Base-by-base conservation (phyloP, 2,329 filamentous ascomycete species). In the Alternaria gansuensis region DNA sequence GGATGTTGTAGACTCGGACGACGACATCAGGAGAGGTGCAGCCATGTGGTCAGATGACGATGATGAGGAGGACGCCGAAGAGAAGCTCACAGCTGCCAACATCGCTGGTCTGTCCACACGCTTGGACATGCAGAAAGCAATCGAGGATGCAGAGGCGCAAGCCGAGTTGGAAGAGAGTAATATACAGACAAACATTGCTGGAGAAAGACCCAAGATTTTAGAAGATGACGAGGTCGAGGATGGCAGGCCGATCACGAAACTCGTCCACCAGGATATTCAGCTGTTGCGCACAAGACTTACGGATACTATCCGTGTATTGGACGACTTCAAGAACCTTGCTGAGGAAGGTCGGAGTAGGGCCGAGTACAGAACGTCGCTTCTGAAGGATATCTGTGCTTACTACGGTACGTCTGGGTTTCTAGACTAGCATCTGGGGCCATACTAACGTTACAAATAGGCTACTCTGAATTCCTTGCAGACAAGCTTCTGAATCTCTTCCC, bases 1-100 rank as follows among this genome's bases (percentile, higher is more conserved):
- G 10, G 79, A 82, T 45, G 72, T 82, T 23, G 63, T 81, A 57
- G 90, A 94, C 74, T 94, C 91, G 11, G 91, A 93, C 64, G 77
- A 59, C 43, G 69, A 72, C 31, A 67, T 64, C 64, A 77, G 64
- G 73, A 80, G 71, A 63, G 51, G 56, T 28, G 66, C 84, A 70
- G 87, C 89, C 65, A 92, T 97, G 83, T 99, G 96, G 83, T 98
- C 95, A 0, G 94, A 98, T 66, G 94, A 98, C 73, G 95, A 98
- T 65, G 94, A 98, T 73, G 93, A 96, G 69, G 91, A 94, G 65
- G 93, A 90, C 1, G 89, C 88, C 5, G 92, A 97, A 79, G 93
- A 97, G 80, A 90, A 89, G 76, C 85, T 99, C 67, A 99, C 92
- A 51, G 93, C 93, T 2, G 95, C 95, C 63, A 99, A 99, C 78